These are phyloP conservation scores for Areca catechu DNA, from an alignment of 176 grass and related monocot species.

Conservation along the genomic window DNA sequence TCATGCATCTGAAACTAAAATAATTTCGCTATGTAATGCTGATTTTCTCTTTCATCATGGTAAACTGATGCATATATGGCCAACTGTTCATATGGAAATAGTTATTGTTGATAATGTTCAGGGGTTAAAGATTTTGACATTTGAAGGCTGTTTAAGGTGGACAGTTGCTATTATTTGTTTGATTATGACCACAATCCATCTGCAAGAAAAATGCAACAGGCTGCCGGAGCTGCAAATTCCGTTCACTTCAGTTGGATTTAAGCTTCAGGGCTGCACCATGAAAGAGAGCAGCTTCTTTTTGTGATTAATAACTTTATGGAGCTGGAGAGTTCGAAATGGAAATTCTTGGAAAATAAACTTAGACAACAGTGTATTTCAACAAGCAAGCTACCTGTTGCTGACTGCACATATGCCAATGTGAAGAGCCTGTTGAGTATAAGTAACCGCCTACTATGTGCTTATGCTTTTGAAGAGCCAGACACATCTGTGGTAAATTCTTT, in stretches of 20 bases:
- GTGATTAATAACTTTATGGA: slow-evolving; percentile 41
- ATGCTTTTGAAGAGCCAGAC: slow-evolving; percentile 7
- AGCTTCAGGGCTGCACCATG: slow-evolving; percentile 50
- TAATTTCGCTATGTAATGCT: slow-evolving; percentile 31
- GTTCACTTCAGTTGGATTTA: slow-evolving; percentile 55
- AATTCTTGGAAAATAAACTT: slow-evolving; percentile 39
- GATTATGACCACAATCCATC: slow-evolving; percentile 43
- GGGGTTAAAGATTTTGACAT: slow-evolving; percentile 50
- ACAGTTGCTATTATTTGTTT: slow-evolving; percentile 85
- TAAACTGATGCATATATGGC: slow-evolving; percentile 59
- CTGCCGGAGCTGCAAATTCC: slow-evolving; percentile 27
- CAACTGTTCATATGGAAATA: slow-evolving; percentile 64
- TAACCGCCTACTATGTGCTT: slow-evolving; percentile 19
- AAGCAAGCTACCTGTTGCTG: slow-evolving; percentile 24
- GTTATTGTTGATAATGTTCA: slow-evolving; percentile 49
- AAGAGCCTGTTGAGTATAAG: slow-evolving; percentile 18
- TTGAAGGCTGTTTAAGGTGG: slow-evolving; percentile 57
- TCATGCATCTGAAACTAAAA: slow-evolving; percentile 36
- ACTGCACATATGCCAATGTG: slow-evolving; percentile 40
- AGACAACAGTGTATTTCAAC: slow-evolving; percentile 27
- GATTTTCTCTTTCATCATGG: slow-evolving; percentile 47
- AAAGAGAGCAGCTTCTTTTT: slow-evolving; percentile 35
- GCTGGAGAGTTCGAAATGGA: slow-evolving; percentile 41
- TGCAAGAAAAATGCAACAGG: slow-evolving; percentile 13
- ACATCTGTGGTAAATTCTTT: slow-evolving; percentile 25